These are phyloP conservation scores for Hysterangium stoloniferum DNA, from an alignment of 768 basidiomycete species.

Conservation along the genomic window DNA sequence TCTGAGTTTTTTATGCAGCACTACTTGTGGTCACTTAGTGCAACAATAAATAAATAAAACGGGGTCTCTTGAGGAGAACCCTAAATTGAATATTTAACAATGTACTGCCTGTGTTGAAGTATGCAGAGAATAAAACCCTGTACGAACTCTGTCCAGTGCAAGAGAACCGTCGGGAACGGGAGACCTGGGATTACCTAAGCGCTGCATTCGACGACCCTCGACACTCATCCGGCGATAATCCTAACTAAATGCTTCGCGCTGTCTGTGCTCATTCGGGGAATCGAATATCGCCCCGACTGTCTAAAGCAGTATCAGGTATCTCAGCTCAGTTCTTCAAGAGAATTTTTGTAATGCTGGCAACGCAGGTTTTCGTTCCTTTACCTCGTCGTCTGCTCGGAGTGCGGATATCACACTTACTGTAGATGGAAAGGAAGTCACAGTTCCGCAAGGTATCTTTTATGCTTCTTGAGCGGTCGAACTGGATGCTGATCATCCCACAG, in stretches of 20 bases:
- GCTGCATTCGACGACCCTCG: no score
- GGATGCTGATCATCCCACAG: slow-evolving; percentile 29
- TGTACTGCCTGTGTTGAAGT: no score
- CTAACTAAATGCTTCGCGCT: slow-evolving; percentile 11
- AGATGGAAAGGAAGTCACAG: slow-evolving; percentile 95
- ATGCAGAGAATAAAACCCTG: no score
- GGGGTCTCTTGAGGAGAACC: no score
- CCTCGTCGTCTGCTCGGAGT: slow-evolving; percentile 55
- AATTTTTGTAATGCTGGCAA: neutral
- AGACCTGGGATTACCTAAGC: no score
- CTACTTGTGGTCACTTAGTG: no score
- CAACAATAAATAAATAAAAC: no score
- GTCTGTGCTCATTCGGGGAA: slow-evolving; percentile 6
- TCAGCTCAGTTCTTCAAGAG: neutral
- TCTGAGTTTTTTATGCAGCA: no score
- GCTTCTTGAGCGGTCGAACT: neutral
- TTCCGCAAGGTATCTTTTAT: slow-evolving; percentile 77
- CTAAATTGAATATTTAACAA: no score
- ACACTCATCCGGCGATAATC: no score
- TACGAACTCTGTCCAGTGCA: no score
- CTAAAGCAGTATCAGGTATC: neutral
- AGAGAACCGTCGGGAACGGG: no score
- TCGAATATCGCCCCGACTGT: slow-evolving; percentile 6
- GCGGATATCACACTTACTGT: slow-evolving; percentile 89
- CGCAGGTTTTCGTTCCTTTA: slow-evolving; percentile 37